Conservation (phyloP, 139 green algal species). For the Volvox africanus region DNA sequence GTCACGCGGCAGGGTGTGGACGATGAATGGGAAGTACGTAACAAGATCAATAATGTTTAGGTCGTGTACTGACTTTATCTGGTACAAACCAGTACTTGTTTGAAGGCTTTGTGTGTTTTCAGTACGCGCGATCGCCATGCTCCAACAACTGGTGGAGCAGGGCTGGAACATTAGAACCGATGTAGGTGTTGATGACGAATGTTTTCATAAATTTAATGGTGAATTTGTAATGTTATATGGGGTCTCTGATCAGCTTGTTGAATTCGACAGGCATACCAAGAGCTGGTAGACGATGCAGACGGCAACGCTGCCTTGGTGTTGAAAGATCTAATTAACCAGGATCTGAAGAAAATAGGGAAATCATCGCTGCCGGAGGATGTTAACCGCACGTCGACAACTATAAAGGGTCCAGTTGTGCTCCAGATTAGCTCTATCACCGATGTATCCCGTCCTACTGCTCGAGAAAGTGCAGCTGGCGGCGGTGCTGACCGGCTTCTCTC, state of each 20-base stretch:
- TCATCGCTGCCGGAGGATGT: constrained; percentile 59
- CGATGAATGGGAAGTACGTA: neutral
- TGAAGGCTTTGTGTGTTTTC: neutral
- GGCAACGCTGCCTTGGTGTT: constrained; percentile 2
- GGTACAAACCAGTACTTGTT: neutral
- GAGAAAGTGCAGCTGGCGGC: neutral
- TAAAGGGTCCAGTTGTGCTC: constrained; percentile 63
- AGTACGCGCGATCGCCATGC: too few species aligned
- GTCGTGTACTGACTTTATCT: too few species aligned
- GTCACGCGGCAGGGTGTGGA: neutral
- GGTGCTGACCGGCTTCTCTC: constrained; percentile 44
- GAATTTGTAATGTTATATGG: neutral
- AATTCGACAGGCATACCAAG: constrained; percentile 19
- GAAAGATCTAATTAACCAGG: constrained; percentile 33
- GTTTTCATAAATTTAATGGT: neutral
- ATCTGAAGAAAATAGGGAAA: constrained; percentile 49
- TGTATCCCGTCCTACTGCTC: neutral
- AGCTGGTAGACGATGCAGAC: constrained; percentile 16
- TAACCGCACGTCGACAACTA: constrained; percentile 33
- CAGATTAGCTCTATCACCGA: constrained; percentile 4
- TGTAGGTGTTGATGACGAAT: neutral
- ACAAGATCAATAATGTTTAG: neutral
- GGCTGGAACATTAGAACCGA: constrained; percentile 55
- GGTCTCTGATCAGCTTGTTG: neutral
- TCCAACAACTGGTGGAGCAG: constrained; percentile 36